These are phyloP conservation scores for Pseudocercospora ulei DNA, from an alignment of 2,329 filamentous ascomycete genomes.

Conservation along the genomic window DNA sequence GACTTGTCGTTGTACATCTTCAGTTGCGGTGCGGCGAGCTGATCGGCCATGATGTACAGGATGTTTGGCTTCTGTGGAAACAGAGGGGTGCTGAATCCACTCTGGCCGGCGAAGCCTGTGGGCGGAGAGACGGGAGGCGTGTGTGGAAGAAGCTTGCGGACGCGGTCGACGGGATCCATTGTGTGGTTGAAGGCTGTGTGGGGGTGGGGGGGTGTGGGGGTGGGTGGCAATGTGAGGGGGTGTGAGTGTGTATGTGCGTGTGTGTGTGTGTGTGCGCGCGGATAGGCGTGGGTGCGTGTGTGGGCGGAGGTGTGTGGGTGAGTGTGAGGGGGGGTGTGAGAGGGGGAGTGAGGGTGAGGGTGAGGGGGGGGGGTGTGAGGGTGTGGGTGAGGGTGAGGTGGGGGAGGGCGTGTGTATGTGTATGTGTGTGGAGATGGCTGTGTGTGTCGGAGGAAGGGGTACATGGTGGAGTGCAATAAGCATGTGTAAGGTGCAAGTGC, in stretches of 20 bases:
- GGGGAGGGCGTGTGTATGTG: neutral
- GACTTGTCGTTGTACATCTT: constrained; percentile 86
- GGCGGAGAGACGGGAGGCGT: constrained; percentile 35
- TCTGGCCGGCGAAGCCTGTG: constrained; percentile 34
- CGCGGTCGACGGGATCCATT: constrained; percentile 27
- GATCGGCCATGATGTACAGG: constrained; percentile 93
- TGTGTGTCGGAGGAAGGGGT: no score
- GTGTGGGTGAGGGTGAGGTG: neutral
- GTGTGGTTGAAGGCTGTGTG: constrained; percentile 1
- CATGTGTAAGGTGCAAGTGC: constrained; percentile 1
- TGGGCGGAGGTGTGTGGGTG: constrained; percentile 30
- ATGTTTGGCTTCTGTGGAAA: constrained; percentile 56
- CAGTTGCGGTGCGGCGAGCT: constrained; percentile 79
- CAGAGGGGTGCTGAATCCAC: constrained; percentile 36
- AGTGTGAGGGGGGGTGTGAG: constrained; percentile 34
- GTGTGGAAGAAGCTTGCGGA: constrained; percentile 29
- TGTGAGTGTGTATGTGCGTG: no score
- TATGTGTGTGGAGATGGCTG: no score
- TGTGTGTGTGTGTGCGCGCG: neutral
- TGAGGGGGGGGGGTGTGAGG: constrained; percentile 21
- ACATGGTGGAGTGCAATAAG: neutral
- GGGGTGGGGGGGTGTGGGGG: constrained; percentile 2
- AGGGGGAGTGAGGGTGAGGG: constrained; percentile 28
- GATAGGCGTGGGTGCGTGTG: no score
- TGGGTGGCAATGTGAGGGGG: neutral